phyloP scores from a whole-genome alignment of 441 rosid genomes.

The Croton setiger region DNA sequence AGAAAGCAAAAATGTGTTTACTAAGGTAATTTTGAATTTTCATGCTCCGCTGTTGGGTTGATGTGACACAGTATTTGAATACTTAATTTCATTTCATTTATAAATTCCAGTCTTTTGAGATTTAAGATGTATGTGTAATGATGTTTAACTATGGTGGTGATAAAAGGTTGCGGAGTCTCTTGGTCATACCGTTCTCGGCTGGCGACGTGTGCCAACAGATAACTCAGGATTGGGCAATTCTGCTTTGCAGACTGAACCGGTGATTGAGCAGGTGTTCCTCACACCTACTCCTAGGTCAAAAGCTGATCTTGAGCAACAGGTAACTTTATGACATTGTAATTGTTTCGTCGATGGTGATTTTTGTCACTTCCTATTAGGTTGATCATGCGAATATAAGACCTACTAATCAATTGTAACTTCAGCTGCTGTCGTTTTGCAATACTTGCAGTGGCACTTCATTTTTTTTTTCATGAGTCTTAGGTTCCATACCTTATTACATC shows the following conservation, averaged over 20 bases:
- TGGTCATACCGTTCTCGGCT: constrained; percentile 94
- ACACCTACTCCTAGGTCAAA: constrained; percentile 69
- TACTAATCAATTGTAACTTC: no score
- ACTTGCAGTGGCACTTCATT: no score
- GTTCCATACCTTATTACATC: no score
- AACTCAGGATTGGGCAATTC: constrained; percentile 80
- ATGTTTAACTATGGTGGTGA: neutral
- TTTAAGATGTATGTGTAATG: no score
- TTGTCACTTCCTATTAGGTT: neutral
- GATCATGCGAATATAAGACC: neutral
- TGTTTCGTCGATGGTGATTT: neutral
- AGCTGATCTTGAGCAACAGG: constrained; percentile 95
- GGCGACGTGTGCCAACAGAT: constrained; percentile 95
- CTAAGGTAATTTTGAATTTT: constrained; percentile 51
- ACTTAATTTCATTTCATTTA: no score
- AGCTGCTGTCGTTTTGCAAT: no score
- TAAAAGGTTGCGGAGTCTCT: constrained; percentile 93
- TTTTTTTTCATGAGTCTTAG: no score
- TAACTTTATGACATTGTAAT: constrained; percentile 14
- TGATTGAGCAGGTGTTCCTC: constrained; percentile 93
- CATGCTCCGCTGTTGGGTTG: neutral
- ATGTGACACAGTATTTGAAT: neutral
- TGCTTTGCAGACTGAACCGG: constrained; percentile 93
- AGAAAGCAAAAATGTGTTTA: constrained; percentile 85
- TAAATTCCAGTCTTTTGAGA: neutral